Percentiles rank a stretch among this genome's conserved stretches.
phyloP scores from a whole-genome alignment of 257 asterid species.

The Nicotiana tomentosiformis region DNA sequence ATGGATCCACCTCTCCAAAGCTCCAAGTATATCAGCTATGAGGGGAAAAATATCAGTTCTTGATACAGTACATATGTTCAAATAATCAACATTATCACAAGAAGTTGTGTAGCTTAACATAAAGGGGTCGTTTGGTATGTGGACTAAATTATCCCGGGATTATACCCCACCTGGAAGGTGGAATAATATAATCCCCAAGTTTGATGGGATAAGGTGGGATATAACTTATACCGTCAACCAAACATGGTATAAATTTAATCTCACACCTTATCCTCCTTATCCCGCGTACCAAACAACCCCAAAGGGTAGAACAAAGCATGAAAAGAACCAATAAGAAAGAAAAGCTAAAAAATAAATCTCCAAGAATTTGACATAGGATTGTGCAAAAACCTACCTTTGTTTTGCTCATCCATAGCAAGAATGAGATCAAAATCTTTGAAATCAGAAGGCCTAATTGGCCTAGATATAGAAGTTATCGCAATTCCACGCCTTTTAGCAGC shows the following conservation, averaged over 20 bases:
- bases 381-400: constrained; percentile 49
- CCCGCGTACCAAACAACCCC: no score
- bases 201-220: no score
- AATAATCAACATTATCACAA: background rate
- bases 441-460: constrained; percentile 79
- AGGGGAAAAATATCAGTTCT: background rate
- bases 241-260: no score
- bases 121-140: no score
- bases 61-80: background rate
- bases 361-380: background rate
- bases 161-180: no score
- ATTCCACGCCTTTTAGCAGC: constrained; percentile 88
- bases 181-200: no score
- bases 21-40: constrained; percentile 51
- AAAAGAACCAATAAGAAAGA: background rate
- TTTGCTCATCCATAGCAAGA: constrained; percentile 88
- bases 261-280: no score
- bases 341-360: background rate
- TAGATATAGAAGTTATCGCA: constrained; percentile 73
- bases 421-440: constrained; percentile 86
- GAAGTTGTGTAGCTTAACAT: background rate
- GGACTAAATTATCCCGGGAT: no score
- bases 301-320: background rate
- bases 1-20: constrained; percentile 75
- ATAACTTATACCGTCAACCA: no score